Percentiles rank a stretch among this genome's conserved stretches.
phyloP scores from a whole-genome alignment of 2,329 filamentous ascomycete genomes.

The Cyclaneusma minus region DNA sequence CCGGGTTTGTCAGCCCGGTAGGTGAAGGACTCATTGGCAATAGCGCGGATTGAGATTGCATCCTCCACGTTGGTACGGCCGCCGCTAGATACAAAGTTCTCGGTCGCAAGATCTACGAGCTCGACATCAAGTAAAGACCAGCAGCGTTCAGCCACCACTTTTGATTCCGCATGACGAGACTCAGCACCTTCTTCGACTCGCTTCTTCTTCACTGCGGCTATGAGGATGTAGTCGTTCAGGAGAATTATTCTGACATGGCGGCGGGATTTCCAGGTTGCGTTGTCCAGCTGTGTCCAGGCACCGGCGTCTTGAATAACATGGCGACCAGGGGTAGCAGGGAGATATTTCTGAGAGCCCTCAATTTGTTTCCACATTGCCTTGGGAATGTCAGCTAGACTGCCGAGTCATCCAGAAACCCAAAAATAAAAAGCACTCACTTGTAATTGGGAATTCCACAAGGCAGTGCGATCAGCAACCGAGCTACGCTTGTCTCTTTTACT shows the following conservation, averaged over 20 bases:
- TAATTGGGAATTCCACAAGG: conserved; percentile 54
- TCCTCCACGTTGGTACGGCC: conserved; percentile 55
- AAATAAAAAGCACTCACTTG: conserved; percentile 14
- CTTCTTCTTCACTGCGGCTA: conserved; percentile 87
- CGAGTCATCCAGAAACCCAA: neutral
- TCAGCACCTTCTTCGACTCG: conserved; percentile 48
- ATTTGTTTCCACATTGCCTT: conserved; percentile 86
- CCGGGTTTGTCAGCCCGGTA: conserved; percentile 80
- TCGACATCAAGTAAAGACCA: conserved; percentile 90
- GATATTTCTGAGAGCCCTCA: conserved; percentile 94
- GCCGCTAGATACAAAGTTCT: conserved; percentile 37
- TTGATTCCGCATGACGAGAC: conserved; percentile 38
- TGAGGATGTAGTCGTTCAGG: conserved; percentile 83
- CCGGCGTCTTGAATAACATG: conserved; percentile 90
- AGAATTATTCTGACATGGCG: conserved; percentile 83
- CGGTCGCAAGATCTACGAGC: conserved; percentile 71
- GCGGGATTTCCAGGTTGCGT: conserved; percentile 88
- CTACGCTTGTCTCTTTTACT: conserved; percentile 72
- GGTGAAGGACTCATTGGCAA: conserved; percentile 83
- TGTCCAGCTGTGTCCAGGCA: conserved; percentile 91
- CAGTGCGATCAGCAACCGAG: conserved; percentile 60
- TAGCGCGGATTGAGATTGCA: conserved; percentile 75
- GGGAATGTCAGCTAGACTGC: conserved; percentile 5
- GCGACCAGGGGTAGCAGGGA: conserved; percentile 78
- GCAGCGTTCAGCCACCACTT: conserved; percentile 84